phyloP scores from a whole-genome alignment of 2,329 filamentous ascomycete species.

The Seiridium unicorne region DNA sequence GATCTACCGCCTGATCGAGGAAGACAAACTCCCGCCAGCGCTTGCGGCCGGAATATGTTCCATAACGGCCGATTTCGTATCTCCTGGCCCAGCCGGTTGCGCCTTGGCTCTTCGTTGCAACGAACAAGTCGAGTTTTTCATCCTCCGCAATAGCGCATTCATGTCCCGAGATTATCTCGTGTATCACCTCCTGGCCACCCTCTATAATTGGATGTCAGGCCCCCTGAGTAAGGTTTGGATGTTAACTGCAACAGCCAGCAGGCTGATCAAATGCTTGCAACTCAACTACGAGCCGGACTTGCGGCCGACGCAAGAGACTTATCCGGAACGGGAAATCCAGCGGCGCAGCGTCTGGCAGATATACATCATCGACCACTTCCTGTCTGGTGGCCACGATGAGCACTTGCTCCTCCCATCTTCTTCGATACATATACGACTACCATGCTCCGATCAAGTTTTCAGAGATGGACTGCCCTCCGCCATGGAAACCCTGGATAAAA shows the following conservation, averaged over 20 bases:
- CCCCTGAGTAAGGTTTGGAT: conserved; percentile 13
- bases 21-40: conserved; percentile 31
- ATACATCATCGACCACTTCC: conserved; percentile 11
- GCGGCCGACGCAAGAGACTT: not conserved
- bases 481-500: conserved; percentile 6
- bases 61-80: conserved; percentile 34
- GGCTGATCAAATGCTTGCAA: conserved; percentile 10
- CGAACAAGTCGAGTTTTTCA: conserved; percentile 35
- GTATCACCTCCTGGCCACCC: conserved; percentile 6
- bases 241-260: conserved; percentile 9
- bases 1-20: conserved; percentile 33
- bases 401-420: conserved; percentile 10
- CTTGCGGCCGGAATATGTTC: conserved; percentile 37
- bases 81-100: conserved; percentile 27
- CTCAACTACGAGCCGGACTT: conserved; percentile 11
- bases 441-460: conserved; percentile 10
- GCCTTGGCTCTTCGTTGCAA: conserved; percentile 36
- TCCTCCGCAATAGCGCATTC: conserved; percentile 37
- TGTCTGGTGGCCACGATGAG: conserved; percentile 11
- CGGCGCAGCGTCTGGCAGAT: conserved; percentile 12
- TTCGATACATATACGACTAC: conserved; percentile 11
- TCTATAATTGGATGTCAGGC: conserved; percentile 12
- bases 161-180: conserved; percentile 8
- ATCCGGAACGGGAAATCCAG: conserved; percentile 4
- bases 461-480: conserved; percentile 7